phyloP scores from a whole-genome alignment of 805 yeast genomes.

The Starmerella tilneyi region DNA sequence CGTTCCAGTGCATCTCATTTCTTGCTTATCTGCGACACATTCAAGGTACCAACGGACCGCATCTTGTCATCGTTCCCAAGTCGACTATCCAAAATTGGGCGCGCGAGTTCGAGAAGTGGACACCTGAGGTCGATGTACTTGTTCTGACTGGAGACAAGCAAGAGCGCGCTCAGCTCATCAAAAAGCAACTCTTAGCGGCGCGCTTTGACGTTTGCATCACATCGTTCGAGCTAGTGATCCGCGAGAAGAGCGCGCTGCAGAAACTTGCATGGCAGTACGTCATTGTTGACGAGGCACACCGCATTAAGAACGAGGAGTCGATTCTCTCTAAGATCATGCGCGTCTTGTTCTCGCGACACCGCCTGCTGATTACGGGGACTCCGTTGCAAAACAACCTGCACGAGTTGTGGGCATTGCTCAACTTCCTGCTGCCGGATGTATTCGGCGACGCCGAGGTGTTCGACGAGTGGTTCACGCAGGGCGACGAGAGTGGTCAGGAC shows the following conservation, averaged over 20 bases:
- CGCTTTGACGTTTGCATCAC: conserved; percentile 84
- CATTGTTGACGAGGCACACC: conserved; percentile 90
- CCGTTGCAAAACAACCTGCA: conserved; percentile 91
- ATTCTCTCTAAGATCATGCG: conserved; percentile 85
- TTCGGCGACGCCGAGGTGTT: conserved; percentile 85
- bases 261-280: conserved; percentile 88
- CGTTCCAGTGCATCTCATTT: conserved; percentile 87
- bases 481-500: conserved; percentile 41
- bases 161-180: conserved; percentile 51
- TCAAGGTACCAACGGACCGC: conserved; percentile 76
- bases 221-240: conserved; percentile 83
- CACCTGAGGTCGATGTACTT: conserved; percentile 78
- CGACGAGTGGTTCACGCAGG: conserved; percentile 67
- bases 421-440: conserved; percentile 86
- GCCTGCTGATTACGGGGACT: conserved; percentile 88
- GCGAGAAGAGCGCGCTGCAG: conserved; percentile 71
- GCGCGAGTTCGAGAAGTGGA: conserved; percentile 88
- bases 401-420: conserved; percentile 90
- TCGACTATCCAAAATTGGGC: conserved; percentile 95
- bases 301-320: conserved; percentile 90
- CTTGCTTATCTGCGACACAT: conserved; percentile 74
- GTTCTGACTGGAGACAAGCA: conserved; percentile 85
- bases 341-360: conserved; percentile 69
- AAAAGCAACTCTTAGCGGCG: conserved; percentile 49
- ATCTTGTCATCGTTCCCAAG: conserved; percentile 84